phyloP scores from a whole-genome alignment of 2,329 filamentous ascomycete genomes.

The Fusarium sp. region DNA sequence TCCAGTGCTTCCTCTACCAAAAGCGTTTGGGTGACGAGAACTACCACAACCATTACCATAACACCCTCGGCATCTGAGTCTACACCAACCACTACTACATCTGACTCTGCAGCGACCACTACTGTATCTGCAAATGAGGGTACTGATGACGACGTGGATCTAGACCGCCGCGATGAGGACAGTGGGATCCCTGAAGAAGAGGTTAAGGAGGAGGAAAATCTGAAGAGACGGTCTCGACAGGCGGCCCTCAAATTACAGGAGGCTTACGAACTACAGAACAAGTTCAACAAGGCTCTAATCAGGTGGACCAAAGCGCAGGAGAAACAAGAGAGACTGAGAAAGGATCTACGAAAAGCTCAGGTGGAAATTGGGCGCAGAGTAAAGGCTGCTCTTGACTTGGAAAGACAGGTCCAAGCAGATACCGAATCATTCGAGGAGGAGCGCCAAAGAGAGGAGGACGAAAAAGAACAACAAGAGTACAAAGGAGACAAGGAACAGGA shows the following conservation, averaged over 20 bases:
- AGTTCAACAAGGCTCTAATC: background rate
- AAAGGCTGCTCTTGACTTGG: background rate
- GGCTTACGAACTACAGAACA: background rate
- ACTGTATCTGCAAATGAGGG: background rate
- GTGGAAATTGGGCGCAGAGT: background rate
- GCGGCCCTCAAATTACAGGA: background rate
- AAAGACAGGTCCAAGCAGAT: background rate
- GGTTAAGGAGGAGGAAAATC: background rate
- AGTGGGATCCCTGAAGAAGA: background rate
- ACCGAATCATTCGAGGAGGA: background rate
- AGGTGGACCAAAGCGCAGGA: background rate
- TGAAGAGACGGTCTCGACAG: background rate
- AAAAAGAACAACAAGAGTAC: background rate
- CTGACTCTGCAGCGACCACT: background rate
- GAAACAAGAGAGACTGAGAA: background rate
- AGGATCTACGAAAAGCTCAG: background rate
- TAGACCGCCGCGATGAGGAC: background rate
- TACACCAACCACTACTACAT: background rate
- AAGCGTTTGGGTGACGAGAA: background rate
- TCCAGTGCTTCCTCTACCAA: background rate
- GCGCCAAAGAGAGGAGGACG: background rate
- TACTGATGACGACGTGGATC: background rate
- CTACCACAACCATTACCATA: constrained; percentile 19
- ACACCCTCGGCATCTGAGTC: background rate
- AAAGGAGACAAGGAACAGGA: background rate